Evolutionary conservation across 1,284 basidiomycete genomes (phyloP).

Genomic region (Trichosporon sp.): DNA sequence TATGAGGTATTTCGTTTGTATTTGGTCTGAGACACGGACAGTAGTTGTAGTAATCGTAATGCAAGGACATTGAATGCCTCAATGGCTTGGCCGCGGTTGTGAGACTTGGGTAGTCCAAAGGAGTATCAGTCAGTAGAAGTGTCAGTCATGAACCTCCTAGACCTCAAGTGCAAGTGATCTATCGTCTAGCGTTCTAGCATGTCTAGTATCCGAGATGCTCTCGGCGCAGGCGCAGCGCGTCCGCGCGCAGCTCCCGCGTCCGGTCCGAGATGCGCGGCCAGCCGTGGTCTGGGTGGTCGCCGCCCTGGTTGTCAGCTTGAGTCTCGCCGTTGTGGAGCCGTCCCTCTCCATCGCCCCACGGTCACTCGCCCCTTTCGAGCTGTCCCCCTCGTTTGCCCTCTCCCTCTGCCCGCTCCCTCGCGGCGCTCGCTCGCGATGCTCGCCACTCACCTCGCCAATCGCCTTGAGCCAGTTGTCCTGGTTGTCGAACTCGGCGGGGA

Average conservation of each 20-base stretch:
- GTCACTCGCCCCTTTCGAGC: background rate
- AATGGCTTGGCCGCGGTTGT: too few species aligned
- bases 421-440: background rate
- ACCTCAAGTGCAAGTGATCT: too few species aligned
- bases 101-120: too few species aligned
- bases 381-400: background rate
- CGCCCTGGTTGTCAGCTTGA: slow-evolving; percentile 10
- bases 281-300: slow-evolving; percentile 9
- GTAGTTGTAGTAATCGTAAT: too few species aligned
- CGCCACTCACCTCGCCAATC: slow-evolving; percentile 24
- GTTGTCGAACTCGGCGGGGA: slow-evolving; percentile 23
- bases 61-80: too few species aligned
- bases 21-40: too few species aligned
- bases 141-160: too few species aligned
- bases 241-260: slow-evolving; percentile 11
- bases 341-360: background rate
- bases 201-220: slow-evolving; percentile 17
- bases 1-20: too few species aligned
- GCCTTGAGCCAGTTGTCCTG: slow-evolving; percentile 26
- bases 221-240: slow-evolving; percentile 16
- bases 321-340: background rate
- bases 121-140: too few species aligned
- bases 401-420: background rate
- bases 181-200: background rate
- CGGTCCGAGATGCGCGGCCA: slow-evolving; percentile 11